Evolutionary conservation across 2,329 filamentous ascomycete genomes (phyloP), one percentile per base, ranked within the genome.

Genomic region (Sphaerostilbella broomeana): DNA sequence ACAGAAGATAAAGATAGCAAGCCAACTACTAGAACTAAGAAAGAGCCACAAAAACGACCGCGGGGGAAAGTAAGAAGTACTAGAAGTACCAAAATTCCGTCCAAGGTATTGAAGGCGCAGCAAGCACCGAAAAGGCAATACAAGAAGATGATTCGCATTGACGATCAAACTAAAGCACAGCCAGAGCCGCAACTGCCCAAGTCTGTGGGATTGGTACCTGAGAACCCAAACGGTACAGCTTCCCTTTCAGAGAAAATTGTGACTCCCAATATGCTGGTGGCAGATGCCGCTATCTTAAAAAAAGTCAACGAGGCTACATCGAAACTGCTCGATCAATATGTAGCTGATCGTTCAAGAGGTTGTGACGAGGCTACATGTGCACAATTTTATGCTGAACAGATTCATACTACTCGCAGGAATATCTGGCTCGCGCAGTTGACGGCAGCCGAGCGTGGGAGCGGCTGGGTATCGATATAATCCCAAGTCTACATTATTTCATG

Each of bases 261-360:
- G 1, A 12, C 20, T 2, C 32, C 44, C 1, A 40, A 44, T 2
- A 31, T 62, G 5, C 28, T 62, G 3, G 27, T 62, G 2, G 43
- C 54, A 9, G 50, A 59, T 9, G n/a, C 44, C 8, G 30, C 36
- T 7, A 43, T 46, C 4, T 37, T 64, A 4, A 47, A 46, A 13
- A 38, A 52, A 6, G 29, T 60, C n/a, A 50, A 58, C 19, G 30
- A 41, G 32, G 39, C 41, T 20, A 56, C 60, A 4, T 47, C 47
- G 1, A 45, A 19, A 3, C 25, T 62, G 8, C 49, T 64, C 18
- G 52, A 61, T 5, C 58, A 63, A 35, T 64, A 58, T 30, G 45
- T 54, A 27, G 46, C 46, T n/a, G 60, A 64, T 27, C 19, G 59
- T 7, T 31, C 41, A 1, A 20, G 42, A 6, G 50, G 57, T 0